Evolutionary conservation across 352 stramenopile genomes (phyloP), one percentile per base, ranked within the genome.

Genomic region (Elongisporangium senticosum): DNA sequence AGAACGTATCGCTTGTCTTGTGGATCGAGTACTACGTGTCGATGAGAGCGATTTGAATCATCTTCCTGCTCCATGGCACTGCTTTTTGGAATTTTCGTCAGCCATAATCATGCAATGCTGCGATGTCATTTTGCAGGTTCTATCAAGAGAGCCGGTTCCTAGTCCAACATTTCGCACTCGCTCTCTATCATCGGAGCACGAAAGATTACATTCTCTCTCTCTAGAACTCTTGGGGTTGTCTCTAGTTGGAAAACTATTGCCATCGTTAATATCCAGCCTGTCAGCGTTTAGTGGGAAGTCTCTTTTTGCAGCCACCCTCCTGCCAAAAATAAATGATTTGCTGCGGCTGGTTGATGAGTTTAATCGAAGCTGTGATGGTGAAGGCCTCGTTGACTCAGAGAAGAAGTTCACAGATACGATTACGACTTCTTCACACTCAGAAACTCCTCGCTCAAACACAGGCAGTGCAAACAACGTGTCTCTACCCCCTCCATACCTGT

Each of bases 231-330:
- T 83, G 0, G 71, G 81, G 33, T 20, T 61, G 11, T 89, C 79
- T 2, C 51, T 91, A 2, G 71, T 90, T 24, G 77, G 73, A 5
- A 66, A 77, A 19, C 55, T 92, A 21, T 40, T 93, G 14, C 79
- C 83, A 15, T 63, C 78, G 1, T 48, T 92, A 15, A 49, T 79
- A 24, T 70, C 83, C 2, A 77, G 71, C 26, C 40, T 93, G 47
- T 71, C 89, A 21, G 66, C 84, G 24, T 91, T 92, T 43, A 78
- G 59, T 40, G 77, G 85, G 54, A 69, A 76, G 10, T 52, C 74
- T 1, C 56, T 83, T 3, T 88, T 93, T 58, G 75, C 76, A 22
- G 64, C 55, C 1, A 40, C 66, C 6, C 59, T 93, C 21, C 55
- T 93, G 14, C 70, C 79, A 14, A 67, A 57, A 2, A 49, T 79